These are phyloP conservation scores for Fusarium paranaense DNA, from an alignment of 2,329 filamentous ascomycete species.

Conservation along the genomic window DNA sequence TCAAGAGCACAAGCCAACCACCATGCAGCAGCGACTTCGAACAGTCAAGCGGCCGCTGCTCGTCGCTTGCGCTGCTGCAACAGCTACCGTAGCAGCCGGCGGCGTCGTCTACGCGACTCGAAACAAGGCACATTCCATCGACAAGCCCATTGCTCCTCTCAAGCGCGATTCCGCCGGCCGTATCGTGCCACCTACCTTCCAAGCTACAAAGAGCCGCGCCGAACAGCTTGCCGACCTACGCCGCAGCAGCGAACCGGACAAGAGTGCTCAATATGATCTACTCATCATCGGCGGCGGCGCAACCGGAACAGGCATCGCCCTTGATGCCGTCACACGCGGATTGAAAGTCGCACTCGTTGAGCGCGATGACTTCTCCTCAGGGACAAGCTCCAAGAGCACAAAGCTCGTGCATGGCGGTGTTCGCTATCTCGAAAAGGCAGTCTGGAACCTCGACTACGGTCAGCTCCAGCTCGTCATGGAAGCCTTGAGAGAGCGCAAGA, in stretches of 20 bases:
- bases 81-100: conserved; percentile 45
- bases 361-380: conserved; percentile 84
- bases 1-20: neutral
- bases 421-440: conserved; percentile 86
- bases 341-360: conserved; percentile 85
- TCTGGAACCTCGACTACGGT: conserved; percentile 86
- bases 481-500: conserved; percentile 83
- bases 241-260: conserved; percentile 46
- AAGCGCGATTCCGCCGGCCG: conserved; percentile 51
- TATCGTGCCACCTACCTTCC: conserved; percentile 54
- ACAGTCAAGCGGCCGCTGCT: conserved; percentile 50
- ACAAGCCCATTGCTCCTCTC: conserved; percentile 49
- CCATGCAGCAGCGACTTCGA: conserved; percentile 52
- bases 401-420: conserved; percentile 90
- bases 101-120: conserved; percentile 46
- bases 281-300: conserved; percentile 84
- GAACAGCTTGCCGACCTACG: conserved; percentile 56
- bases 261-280: conserved; percentile 76
- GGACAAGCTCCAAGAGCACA: conserved; percentile 88
- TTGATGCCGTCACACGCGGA: conserved; percentile 83
- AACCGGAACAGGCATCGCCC: conserved; percentile 82
- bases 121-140: conserved; percentile 46
- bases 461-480: conserved; percentile 86
- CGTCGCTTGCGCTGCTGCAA: conserved; percentile 47
- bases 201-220: conserved; percentile 48